Evolutionary conservation across 2,329 filamentous ascomycete species (phyloP), one percentile per base, ranked within the genome.

Genomic region (Cryphonectria naterciae): DNA sequence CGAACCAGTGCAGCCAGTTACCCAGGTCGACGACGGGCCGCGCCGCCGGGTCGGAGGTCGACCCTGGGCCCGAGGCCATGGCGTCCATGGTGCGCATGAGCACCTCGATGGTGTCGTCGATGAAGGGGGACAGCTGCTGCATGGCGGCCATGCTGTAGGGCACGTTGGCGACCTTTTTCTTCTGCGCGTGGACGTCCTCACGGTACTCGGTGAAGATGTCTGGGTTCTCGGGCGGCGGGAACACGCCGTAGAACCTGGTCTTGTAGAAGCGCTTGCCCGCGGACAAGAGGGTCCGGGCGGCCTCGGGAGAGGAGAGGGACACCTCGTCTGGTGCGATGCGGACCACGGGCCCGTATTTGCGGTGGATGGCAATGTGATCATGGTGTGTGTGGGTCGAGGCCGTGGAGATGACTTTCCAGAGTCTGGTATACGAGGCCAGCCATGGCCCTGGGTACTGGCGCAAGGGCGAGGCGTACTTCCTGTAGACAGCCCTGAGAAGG

Each of bases 141-240:
- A 87, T 87, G 10, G 84, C 83, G 0, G 83, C 82, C 85, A 87
- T 86, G 77, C 82, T 83, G 76, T 87, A 87, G 0, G 85, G 84
- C 49, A 84, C 82, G 65, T 84, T 85, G 74, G 83, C 83, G 5
- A 85, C 83, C 75, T 84, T 83, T 78, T 88, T 88, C 81, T 87
- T 87, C 71, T 82, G 80, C 0, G 85, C 85, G 76, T 88, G 86
- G n/a, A 85, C 83, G 8, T 83, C 80, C 77, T 88, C 86, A 68
- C 85, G 80, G 22, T 81, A 83, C 76, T 88, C 86, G 56, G 86
- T 88, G 78, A 88, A 88, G 76, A 88, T 87, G 72, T 88, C 86
- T 7, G 86, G 85, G 78, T 88, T 87, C 77, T 87, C 85, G 0
- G 85, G 83, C 4, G 86, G 86, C 41, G 86, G 86, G 75, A 88